These are phyloP conservation scores for Colletotrichum sp. DNA, from an alignment of 2,329 filamentous ascomycete genomes.

Conservation along the genomic window DNA sequence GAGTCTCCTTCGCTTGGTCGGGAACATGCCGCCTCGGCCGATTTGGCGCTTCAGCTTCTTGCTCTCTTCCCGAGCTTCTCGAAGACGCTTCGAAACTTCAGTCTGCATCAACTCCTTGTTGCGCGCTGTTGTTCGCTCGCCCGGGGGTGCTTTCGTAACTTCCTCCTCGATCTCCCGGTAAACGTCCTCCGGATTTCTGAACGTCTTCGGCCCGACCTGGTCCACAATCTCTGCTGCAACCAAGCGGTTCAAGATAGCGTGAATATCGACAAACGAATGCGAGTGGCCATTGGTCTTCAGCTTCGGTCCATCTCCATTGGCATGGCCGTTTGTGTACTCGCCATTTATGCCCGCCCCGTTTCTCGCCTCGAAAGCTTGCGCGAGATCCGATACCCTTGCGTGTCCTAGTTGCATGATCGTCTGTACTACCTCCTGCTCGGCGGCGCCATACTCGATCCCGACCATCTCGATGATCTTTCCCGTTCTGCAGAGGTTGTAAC, in stretches of 20 bases:
- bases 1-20: constrained; percentile 60
- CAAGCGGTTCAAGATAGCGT: constrained; percentile 56
- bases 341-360: constrained; percentile 19
- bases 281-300: constrained; percentile 39
- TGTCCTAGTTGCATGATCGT: constrained; percentile 80
- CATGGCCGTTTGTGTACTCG: constrained; percentile 27
- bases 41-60: constrained; percentile 57
- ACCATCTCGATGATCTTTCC: constrained; percentile 83
- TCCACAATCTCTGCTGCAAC: constrained; percentile 73
- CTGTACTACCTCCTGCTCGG: constrained; percentile 76
- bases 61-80: constrained; percentile 57
- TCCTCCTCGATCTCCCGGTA: constrained; percentile 67
- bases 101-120: constrained; percentile 67
- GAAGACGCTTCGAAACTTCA: constrained; percentile 59
- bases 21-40: constrained; percentile 43
- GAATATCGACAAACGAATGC: constrained; percentile 52
- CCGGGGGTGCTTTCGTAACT: constrained; percentile 54
- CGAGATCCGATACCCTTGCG: constrained; percentile 72
- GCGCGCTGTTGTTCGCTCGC: constrained; percentile 55
- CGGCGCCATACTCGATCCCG: constrained; percentile 74
- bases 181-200: constrained; percentile 66
- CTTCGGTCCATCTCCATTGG: constrained; percentile 34
- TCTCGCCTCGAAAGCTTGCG: constrained; percentile 59
- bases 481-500: constrained; percentile 81
- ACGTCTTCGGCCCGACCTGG: constrained; percentile 62